Conservation (phyloP, 257 asterid genomes). For the Datura wrightii region DNA sequence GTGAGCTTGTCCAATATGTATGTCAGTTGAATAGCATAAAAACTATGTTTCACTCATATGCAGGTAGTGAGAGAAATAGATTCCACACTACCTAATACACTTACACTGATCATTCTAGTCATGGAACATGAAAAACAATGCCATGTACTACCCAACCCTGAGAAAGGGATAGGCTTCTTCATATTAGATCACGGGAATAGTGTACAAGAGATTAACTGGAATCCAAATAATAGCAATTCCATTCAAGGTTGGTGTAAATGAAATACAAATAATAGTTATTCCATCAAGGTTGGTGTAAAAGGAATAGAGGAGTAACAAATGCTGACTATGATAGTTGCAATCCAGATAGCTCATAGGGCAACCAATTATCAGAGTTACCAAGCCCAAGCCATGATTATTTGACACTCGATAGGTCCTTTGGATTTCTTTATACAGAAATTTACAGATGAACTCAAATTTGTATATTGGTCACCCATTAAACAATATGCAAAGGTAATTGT, state of each 20-base stretch:
- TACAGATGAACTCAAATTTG: neutral
- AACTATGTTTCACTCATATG: neutral
- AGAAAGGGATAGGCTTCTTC: neutral
- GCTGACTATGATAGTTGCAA: neutral
- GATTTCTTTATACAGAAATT: neutral
- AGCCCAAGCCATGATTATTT: neutral
- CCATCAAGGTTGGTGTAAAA: neutral
- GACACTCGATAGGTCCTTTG: neutral
- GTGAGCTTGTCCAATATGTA: neutral
- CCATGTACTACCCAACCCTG: neutral
- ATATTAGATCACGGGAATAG: neutral
- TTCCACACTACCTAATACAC: neutral
- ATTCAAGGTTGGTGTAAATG: neutral
- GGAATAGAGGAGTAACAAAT: constrained; percentile 1
- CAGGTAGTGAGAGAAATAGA: neutral
- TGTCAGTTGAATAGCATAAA: neutral
- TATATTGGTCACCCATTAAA: neutral
- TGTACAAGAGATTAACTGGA: neutral
- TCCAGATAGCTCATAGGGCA: neutral
- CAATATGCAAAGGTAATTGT: neutral
- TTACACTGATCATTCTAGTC: neutral
- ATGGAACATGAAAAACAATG: neutral
- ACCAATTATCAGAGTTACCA: neutral
- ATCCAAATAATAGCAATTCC: neutral
- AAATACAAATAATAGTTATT: neutral